Evolutionary conservation across 2,329 filamentous ascomycete species (phyloP), one percentile per base, ranked within the genome.

Genomic region (Trichoderma gracile): DNA sequence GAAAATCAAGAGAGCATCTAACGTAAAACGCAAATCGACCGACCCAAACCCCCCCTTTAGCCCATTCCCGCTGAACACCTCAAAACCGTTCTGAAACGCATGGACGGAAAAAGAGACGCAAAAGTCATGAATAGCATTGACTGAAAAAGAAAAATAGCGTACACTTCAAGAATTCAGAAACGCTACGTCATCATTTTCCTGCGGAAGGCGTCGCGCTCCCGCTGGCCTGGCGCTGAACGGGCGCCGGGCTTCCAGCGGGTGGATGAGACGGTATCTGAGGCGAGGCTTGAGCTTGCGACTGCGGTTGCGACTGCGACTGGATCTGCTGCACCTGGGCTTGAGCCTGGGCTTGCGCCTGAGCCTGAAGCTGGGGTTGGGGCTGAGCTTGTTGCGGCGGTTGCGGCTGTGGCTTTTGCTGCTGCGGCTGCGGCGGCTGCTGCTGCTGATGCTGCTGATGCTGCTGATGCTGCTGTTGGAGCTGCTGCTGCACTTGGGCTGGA

Each of bases 121-220:
- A 45, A 52, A 17, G 23, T 19, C 50, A 17, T 17, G 33, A 25
- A 50, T 23, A 33, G 63, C 55, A 56, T 40, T 49, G 60, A 17
- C 8, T 33, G 2, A 52, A 30, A 52, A 19, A 25, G 60, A 42
- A 55, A 56, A 25, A 17, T 49, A 33, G 33, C 10, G 17, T 10
- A 21, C 40, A 40, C 46, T 43, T 27, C 47, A 33, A 25, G 25
- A 47, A 42, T 50, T 21, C 49, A 58, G 46, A 55, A 61, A 42
- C 55, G 47, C 45, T 25, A 33, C 8, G 27, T 27, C 30, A 23
- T 64, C 67, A 73, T 62, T 72, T 71, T 58, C 70, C 68, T 19
- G 70, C 69, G 15, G 76, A 76, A 33, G 77, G 77, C 9, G 78
- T 79, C 42, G 76, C 77, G 46, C 78, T 79, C 45, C 76, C 75